Evolutionary conservation across 345 rosid species (phyloP).

Genomic region (Eucalyptus sp.): DNA sequence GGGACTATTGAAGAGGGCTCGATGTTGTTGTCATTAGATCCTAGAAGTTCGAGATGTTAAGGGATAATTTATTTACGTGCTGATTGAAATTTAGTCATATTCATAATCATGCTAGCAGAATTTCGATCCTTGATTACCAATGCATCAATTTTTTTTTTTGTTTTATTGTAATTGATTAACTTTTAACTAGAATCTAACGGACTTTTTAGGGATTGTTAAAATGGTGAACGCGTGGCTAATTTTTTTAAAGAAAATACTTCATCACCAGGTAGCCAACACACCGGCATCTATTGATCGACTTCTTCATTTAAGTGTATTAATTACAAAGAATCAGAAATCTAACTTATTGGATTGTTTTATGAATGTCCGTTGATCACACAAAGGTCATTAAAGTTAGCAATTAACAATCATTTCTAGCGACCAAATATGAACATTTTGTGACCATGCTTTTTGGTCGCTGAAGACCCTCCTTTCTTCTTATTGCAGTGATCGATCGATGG

Average conservation of each 20-base stretch:
- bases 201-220: accelerated
- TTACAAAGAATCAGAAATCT: neutral
- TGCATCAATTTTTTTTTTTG: neutral
- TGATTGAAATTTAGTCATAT: neutral
- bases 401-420: neutral
- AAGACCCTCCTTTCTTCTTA: neutral
- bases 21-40: neutral
- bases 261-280: neutral
- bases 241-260: neutral
- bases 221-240: neutral
- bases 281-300: neutral
- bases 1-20: neutral
- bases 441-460: neutral
- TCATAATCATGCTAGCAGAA: neutral
- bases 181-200: accelerated
- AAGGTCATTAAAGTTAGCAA: neutral
- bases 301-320: neutral
- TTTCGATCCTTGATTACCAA: accelerated
- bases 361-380: neutral
- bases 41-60: neutral
- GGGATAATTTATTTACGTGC: neutral
- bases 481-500: neutral
- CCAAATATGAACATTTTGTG: neutral
- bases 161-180: neutral
- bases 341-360: neutral